These are phyloP conservation scores for Pinus tabuliformis DNA, from an alignment of 75 land plant species.

Conservation along the genomic window DNA sequence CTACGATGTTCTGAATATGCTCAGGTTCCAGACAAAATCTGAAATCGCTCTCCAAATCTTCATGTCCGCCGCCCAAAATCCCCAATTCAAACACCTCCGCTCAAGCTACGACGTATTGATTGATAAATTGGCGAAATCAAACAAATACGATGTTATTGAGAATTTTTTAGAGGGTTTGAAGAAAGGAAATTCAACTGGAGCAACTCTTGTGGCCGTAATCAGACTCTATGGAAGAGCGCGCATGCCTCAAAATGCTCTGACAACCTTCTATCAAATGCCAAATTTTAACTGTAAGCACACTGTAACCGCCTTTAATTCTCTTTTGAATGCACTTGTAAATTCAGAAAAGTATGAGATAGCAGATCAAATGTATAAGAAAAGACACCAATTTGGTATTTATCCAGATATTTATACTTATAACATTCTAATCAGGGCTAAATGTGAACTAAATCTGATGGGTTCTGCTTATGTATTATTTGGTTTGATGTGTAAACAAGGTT, in stretches of 20 bases:
- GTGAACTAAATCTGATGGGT: neutral
- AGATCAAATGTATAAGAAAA: conserved; percentile 1
- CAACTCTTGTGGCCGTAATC: neutral
- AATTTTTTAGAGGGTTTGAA: neutral
- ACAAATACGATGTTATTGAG: neutral
- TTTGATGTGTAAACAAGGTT: neutral
- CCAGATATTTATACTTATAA: conserved; percentile 6
- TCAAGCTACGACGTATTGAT: conserved; percentile 6
- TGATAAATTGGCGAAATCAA: neutral
- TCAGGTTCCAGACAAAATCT: conserved; percentile 1
- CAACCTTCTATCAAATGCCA: conserved; percentile 5
- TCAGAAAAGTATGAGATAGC: conserved; percentile 2
- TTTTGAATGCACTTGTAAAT: conserved; percentile 4
- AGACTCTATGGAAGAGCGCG: conserved; percentile 9
- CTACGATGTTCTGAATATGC: conserved; percentile 5
- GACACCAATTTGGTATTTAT: neutral
- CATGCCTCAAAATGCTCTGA: conserved; percentile 1
- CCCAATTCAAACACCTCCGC: neutral
- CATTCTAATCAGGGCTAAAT: conserved; percentile 4
- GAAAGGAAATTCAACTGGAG: neutral
- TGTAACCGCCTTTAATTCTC: conserved; percentile 3
- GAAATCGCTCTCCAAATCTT: conserved; percentile 2
- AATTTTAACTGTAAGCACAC: neutral
- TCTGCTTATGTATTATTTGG: neutral
- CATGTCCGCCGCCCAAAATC: neutral